phyloP scores from a whole-genome alignment of 306 rosid genomes.

The Argentina anserina region DNA sequence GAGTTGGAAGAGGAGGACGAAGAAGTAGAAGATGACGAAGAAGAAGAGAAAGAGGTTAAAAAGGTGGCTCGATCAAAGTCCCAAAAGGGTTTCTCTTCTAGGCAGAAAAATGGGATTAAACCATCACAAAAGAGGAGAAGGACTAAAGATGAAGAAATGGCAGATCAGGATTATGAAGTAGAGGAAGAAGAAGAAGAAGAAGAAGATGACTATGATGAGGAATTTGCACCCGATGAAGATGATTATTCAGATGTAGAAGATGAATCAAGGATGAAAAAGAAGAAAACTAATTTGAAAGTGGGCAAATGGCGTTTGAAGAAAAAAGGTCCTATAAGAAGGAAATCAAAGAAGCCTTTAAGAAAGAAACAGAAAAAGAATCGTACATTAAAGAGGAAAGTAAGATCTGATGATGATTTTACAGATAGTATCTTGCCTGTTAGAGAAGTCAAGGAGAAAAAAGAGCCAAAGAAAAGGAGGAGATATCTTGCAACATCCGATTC shows the following conservation, averaged over 20 bases:
- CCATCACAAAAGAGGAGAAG: conserved; percentile 20
- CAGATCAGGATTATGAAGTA: conserved; percentile 35
- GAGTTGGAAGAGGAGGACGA: not conserved
- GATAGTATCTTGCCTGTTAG: conserved; percentile 30
- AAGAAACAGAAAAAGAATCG: conserved; percentile 51
- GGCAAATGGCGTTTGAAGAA: conserved; percentile 42
- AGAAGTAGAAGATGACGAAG: conserved; percentile 13
- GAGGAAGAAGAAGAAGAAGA: conserved; percentile 28
- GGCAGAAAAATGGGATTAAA: conserved; percentile 15
- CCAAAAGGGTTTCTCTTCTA: conserved; percentile 12
- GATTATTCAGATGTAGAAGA: conserved; percentile 68
- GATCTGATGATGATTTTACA: conserved; percentile 36
- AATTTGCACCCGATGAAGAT: conserved; percentile 73
- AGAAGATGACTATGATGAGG: conserved; percentile 56
- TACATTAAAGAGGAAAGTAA: conserved; percentile 36
- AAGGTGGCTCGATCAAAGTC: conserved; percentile 13
- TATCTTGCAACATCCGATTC: conserved; percentile 40
- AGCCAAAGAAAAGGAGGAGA: conserved; percentile 39
- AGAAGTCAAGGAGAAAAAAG: conserved; percentile 33
- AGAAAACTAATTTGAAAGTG: conserved; percentile 42
- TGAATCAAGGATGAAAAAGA: conserved; percentile 36
- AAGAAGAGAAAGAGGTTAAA: conserved; percentile 20
- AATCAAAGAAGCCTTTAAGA: conserved; percentile 52
- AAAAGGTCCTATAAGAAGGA: conserved; percentile 37
- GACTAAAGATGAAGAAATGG: conserved; percentile 17